These are phyloP conservation scores for Micractinium sp. DNA, from an alignment of 139 green algal species.

Conservation along the genomic window DNA sequence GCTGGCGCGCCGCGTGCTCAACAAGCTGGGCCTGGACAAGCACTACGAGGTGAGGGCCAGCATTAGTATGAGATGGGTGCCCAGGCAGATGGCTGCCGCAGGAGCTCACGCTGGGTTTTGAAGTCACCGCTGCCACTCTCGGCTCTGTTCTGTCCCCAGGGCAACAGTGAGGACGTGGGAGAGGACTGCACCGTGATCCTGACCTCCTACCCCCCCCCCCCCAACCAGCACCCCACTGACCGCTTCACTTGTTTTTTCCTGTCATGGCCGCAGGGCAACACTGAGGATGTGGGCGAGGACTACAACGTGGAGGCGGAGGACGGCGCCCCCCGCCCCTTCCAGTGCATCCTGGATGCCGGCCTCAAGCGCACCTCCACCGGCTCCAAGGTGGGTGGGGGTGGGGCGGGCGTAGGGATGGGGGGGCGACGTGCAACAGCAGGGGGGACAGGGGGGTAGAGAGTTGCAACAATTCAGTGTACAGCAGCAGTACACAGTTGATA, in stretches of 20 bases:
- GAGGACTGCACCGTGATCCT: slow-evolving; percentile 95
- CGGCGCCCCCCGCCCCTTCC: slow-evolving; percentile 94
- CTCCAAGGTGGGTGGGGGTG: slow-evolving; percentile 89
- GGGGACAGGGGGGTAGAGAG: too few species aligned
- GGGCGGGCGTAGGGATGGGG: too few species aligned
- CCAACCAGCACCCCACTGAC: too few species aligned
- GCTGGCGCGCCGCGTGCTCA: slow-evolving; percentile 90
- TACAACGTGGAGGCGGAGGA: slow-evolving; percentile 96
- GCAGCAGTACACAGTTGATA: too few species aligned
- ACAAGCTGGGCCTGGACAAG: slow-evolving; percentile 93
- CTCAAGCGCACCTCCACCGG: slow-evolving; percentile 96
- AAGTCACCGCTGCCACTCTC: too few species aligned
- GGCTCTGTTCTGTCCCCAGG: too few species aligned
- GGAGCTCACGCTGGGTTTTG: too few species aligned
- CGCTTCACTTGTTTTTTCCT: too few species aligned
- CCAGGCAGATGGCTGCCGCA: too few species aligned
- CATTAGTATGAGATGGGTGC: not conserved
- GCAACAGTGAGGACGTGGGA: slow-evolving; percentile 59
- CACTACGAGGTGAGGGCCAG: slow-evolving; percentile 72
- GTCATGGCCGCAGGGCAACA: slow-evolving; percentile 47
- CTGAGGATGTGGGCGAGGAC: slow-evolving; percentile 84
- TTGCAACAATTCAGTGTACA: too few species aligned
- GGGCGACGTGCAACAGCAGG: too few species aligned
- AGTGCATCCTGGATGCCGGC: slow-evolving; percentile 92
- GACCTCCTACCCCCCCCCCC: not conserved